Evolutionary conservation across 805 yeast genomes (phyloP).

Genomic region (Saturnispora ahearnii): DNA sequence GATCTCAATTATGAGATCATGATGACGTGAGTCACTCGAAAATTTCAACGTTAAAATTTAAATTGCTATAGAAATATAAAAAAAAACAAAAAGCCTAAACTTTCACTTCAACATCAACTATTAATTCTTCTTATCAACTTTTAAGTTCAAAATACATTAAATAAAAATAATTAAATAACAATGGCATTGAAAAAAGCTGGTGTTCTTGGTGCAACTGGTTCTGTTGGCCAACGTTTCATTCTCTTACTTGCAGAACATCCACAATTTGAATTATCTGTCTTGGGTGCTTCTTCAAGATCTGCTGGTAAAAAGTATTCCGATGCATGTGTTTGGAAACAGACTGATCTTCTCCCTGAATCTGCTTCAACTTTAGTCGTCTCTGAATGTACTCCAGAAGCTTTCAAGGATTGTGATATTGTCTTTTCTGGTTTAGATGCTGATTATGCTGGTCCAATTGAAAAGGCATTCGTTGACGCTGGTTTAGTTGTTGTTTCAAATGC

Average conservation of each 20-base stretch:
- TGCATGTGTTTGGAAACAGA: slow-evolving; percentile 93
- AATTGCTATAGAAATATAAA: background rate
- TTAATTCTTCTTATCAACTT: background rate
- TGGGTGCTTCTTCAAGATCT: slow-evolving; percentile 91
- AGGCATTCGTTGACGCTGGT: slow-evolving; percentile 73
- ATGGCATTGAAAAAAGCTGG: slow-evolving; percentile 49
- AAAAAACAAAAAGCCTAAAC: too few species aligned
- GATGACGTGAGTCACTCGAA: slow-evolving; percentile 1
- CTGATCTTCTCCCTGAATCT: slow-evolving; percentile 62
- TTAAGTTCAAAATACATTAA: background rate
- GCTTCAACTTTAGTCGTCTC: slow-evolving; percentile 57
- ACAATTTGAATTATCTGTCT: slow-evolving; percentile 69
- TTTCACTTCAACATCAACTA: too few species aligned
- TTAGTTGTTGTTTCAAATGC: slow-evolving; percentile 88
- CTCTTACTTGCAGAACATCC: slow-evolving; percentile 80
- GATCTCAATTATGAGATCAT: background rate
- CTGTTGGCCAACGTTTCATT: slow-evolving; percentile 95
- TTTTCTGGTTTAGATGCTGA: slow-evolving; percentile 93
- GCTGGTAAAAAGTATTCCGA: slow-evolving; percentile 83
- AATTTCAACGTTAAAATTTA: background rate
- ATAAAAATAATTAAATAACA: background rate
- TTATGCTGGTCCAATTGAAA: slow-evolving; percentile 87
- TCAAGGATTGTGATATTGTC: slow-evolving; percentile 86
- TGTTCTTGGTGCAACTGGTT: slow-evolving; percentile 96
- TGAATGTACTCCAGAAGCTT: slow-evolving; percentile 69